A percentile compares a stretch with the other conserved stretches of the same genome.
Evolutionary conservation across 129 eudicot genomes (phyloP).

Genomic region (Rutidosis leptorrhynchoides): DNA sequence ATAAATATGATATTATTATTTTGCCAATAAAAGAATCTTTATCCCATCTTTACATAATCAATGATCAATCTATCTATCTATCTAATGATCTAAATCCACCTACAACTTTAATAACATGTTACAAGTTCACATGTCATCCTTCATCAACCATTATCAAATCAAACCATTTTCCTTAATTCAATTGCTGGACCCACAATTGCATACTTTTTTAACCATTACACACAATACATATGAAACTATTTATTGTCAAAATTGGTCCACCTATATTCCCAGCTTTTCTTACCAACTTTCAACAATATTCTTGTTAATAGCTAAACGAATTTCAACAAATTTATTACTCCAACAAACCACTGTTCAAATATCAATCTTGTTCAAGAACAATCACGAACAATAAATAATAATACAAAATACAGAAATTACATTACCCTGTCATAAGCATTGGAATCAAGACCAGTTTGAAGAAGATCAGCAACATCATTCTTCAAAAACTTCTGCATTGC

Average conservation of each 20-base stretch:
- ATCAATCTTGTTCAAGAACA: background rate
- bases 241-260: background rate
- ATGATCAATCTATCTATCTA: constrained; percentile 1
- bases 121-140: background rate
- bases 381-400: background rate
- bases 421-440: constrained; percentile 82
- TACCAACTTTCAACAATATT: background rate
- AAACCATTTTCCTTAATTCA: background rate
- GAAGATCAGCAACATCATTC: constrained; percentile 78
- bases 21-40: background rate
- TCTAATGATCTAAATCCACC: background rate
- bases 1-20: too few relatives aligned
- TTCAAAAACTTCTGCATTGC: constrained; percentile 78
- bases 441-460: constrained; percentile 49
- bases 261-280: background rate
- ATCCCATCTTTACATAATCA: background rate
- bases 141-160: background rate
- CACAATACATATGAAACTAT: background rate
- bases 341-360: background rate
- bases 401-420: background rate
- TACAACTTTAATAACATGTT: background rate
- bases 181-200: background rate
- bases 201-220: background rate
- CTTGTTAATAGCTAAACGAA: constrained; percentile 3
- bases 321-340: background rate